Evolutionary conservation across 805 yeast species (phyloP).

Genomic region (Nakazawaea ishiwadae): DNA sequence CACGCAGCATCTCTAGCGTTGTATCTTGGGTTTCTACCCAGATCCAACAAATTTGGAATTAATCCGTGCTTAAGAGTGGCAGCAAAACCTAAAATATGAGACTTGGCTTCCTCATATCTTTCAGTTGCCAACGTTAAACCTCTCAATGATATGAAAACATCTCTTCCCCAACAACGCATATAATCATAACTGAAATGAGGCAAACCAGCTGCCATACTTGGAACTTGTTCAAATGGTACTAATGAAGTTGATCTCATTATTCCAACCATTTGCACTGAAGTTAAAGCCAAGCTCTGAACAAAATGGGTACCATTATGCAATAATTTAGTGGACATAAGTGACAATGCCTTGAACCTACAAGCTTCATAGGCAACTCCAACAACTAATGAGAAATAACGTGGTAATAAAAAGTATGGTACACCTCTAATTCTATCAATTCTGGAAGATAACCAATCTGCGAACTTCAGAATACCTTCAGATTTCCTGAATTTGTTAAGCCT

Average conservation of each 20-base stretch:
- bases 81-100: constrained; percentile 83
- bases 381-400: constrained; percentile 83
- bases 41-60: constrained; percentile 88
- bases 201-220: constrained; percentile 91
- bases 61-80: constrained; percentile 91
- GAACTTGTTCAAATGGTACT: constrained; percentile 53
- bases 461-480: constrained; percentile 44
- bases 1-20: constrained; percentile 97
- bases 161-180: constrained; percentile 99
- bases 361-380: constrained; percentile 83
- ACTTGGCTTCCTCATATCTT: constrained; percentile 71
- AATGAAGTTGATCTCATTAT: constrained; percentile 69
- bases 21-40: constrained; percentile 90
- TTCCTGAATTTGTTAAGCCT: constrained; percentile 53
- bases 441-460: constrained; percentile 64
- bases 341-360: constrained; percentile 61
- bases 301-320: constrained; percentile 60
- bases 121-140: constrained; percentile 80
- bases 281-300: constrained; percentile 72
- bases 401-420: constrained; percentile 77
- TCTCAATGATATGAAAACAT: constrained; percentile 81
- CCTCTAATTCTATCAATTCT: constrained; percentile 58
- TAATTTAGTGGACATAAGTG: constrained; percentile 47
- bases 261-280: constrained; percentile 87
- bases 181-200: constrained; percentile 90